Conservation (phyloP, 176 grass and related monocot species). For the Raddia guianensis region DNA sequence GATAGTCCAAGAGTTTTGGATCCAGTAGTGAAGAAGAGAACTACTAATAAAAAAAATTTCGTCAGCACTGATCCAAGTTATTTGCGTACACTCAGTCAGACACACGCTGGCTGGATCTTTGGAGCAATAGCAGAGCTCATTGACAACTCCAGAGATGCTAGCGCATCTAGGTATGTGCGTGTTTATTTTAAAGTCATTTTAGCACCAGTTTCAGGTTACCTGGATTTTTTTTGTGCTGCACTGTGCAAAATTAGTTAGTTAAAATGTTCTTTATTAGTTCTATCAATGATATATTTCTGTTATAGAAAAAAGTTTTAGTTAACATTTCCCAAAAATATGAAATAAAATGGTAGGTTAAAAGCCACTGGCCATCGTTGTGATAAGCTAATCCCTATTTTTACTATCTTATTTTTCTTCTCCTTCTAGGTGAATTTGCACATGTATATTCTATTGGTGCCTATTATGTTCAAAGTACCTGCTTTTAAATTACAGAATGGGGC, state of each 20-base stretch:
- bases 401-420: conserved; percentile 3
- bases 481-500: conserved; percentile 24
- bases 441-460: not conserved
- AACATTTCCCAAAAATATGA: not conserved
- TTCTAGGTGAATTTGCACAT: conserved; percentile 13
- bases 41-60: conserved; percentile 58
- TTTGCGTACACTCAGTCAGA: conserved; percentile 79
- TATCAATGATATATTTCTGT: conserved; percentile 14
- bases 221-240: conserved; percentile 14
- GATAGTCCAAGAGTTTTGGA: conserved; percentile 39
- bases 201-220: not conserved
- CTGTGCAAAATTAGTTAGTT: conserved; percentile 8
- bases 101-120: conserved; percentile 90
- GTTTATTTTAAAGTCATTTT: conserved; percentile 26
- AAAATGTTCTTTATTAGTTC: conserved; percentile 26
- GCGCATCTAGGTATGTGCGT: conserved; percentile 63
- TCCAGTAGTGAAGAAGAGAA: conserved; percentile 35
- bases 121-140: conserved; percentile 90
- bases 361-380: not conserved
- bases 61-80: conserved; percentile 74
- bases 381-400: not conserved
- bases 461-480: not conserved
- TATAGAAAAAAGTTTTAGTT: conserved; percentile 22
- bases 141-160: conserved; percentile 90
- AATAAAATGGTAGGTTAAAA: conserved; percentile 1